These are phyloP conservation scores for Pichia californica DNA, from an alignment of 805 yeast species.

Conservation along the genomic window DNA sequence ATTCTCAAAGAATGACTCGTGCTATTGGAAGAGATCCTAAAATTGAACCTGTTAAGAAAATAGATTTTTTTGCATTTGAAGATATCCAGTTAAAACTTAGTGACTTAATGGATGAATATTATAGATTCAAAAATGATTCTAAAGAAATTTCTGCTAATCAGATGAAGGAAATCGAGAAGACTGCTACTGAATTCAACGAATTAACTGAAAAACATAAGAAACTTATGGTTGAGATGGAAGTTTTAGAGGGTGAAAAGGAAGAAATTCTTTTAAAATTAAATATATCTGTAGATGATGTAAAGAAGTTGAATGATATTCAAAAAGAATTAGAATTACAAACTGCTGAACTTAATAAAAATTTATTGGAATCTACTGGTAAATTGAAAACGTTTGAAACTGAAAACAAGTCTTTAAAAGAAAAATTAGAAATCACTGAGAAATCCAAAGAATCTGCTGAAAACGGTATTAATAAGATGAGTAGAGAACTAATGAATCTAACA, in stretches of 20 bases:
- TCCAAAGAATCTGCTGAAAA: conserved; percentile 55
- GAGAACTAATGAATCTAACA: conserved; percentile 66
- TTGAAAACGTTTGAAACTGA: conserved; percentile 17
- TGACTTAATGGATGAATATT: conserved; percentile 14
- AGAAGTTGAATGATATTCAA: conserved; percentile 17
- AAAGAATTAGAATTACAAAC: conserved; percentile 32
- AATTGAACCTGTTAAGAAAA: conserved; percentile 58
- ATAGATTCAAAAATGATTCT: conserved; percentile 16
- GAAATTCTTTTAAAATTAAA: conserved; percentile 18
- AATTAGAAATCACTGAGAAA: conserved; percentile 26
- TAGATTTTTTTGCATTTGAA: conserved; percentile 57
- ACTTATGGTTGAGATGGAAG: conserved; percentile 28
- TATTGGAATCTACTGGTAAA: conserved; percentile 18
- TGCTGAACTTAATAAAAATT: conserved; percentile 13
- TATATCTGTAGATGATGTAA: conserved; percentile 23
- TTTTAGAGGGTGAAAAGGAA: conserved; percentile 25
- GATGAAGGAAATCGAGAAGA: conserved; percentile 18
- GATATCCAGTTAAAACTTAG: conserved; percentile 34
- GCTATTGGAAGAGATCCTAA: conserved; percentile 72
- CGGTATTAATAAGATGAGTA: conserved; percentile 85
- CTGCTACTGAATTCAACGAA: conserved; percentile 27
- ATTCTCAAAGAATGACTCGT: conserved; percentile 56
- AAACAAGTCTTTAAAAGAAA: conserved; percentile 25
- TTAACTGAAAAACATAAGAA: conserved; percentile 24
- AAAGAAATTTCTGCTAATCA: conserved; percentile 15